Evolutionary conservation across 805 yeast species (phyloP).

Genomic region (Teunomyces barrocoloradensis): DNA sequence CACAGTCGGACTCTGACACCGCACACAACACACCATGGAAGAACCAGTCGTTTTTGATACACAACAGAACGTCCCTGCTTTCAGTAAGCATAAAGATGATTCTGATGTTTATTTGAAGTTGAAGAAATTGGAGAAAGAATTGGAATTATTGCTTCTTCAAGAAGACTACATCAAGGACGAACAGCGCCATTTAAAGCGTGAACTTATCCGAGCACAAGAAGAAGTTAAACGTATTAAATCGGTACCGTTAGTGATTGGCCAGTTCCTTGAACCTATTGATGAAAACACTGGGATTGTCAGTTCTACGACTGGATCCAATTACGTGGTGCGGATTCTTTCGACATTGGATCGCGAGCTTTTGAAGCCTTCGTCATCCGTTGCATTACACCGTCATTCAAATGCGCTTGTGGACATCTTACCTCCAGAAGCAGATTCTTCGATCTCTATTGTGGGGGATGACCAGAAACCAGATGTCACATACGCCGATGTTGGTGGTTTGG

Average conservation of each 20-base stretch:
- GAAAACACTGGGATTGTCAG: conserved; percentile 95
- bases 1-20: neutral
- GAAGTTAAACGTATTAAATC: conserved; percentile 97
- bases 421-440: conserved; percentile 97
- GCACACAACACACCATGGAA: conserved; percentile 10
- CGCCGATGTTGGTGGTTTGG: conserved; percentile 98
- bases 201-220: conserved; percentile 94
- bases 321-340: conserved; percentile 91
- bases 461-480: conserved; percentile 92
- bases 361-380: conserved; percentile 94
- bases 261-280: conserved; percentile 95
- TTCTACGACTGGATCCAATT: conserved; percentile 95
- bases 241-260: conserved; percentile 97
- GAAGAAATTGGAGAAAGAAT: conserved; percentile 87
- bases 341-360: conserved; percentile 92
- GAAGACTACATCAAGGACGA: conserved; percentile 98
- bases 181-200: conserved; percentile 93
- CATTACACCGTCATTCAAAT: conserved; percentile 96
- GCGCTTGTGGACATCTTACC: conserved; percentile 96
- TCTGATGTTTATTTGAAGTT: conserved; percentile 77
- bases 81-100: conserved; percentile 26
- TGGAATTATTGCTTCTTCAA: conserved; percentile 79
- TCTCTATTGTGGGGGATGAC: conserved; percentile 90
- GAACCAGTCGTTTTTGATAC: conserved; percentile 15
- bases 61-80: conserved; percentile 3